Base-by-base conservation (phyloP, 2,329 filamentous ascomycete genomes). In the Monilinia fructicola region DNA sequence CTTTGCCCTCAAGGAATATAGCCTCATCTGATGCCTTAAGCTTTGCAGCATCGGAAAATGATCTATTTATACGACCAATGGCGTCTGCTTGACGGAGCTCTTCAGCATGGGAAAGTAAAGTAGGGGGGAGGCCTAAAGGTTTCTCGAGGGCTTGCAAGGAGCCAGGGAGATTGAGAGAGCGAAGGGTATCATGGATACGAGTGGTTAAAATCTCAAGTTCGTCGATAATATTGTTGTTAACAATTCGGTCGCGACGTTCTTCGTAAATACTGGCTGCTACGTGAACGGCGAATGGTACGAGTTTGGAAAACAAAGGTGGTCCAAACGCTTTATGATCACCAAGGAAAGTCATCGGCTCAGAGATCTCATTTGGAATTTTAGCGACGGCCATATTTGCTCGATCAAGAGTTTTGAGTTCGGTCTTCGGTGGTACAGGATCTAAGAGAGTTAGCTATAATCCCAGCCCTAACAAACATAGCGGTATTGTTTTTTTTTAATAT, bases 231-330 rank as follows among this genome's bases (percentile, higher is more conserved):
- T 87, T 91, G 71, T 92, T 90, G 75, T 95, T 96, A 54, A 99
- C 89, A 67, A 97, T 81, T n/a, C 93, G 86, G 77, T 99, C 93
- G 67, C 93, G 85, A 18, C 93, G 86, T 75, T 98, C 93, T 65
- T 93, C 93, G 75, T 99, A 99, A 44, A 98, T 97, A 58, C 92
- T 97, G 1, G 93, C 92, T 10, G 95, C 95, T 59, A 98, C 86
- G 74, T 99, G 95, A 0, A 98, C 95, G 0, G 93, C 93, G 76
- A 97, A 98, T 0, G 95, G 95, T 0, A 99, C 95, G 1, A 99
- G 84, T 73, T 94, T 95, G 2, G 91, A 87, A 76, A 99, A 98
- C 0, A 99, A 80, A 0, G 93, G 91, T 28, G 88, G 88, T 0
- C 95, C 94, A 73, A 97, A 90, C 67, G 93, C 89, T 18, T 87